A percentile compares a stretch with the other conserved stretches of the same genome.
These are phyloP conservation scores for Herpetomonas tarakana DNA, from an alignment of 208 protist genomes.

Conservation along the genomic window DNA sequence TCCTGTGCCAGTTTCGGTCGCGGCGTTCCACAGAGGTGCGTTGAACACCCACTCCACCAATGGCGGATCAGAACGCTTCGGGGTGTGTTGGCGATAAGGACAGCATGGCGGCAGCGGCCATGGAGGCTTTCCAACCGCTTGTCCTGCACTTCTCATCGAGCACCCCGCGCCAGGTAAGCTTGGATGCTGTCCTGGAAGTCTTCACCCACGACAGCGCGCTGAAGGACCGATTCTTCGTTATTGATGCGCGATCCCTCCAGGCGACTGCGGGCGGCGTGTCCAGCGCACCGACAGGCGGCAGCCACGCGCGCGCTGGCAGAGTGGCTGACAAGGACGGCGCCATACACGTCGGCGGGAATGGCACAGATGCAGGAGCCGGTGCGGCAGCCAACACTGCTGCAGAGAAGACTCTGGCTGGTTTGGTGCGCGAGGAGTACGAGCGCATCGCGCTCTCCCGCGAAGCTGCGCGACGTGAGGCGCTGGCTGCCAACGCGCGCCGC, in stretches of 20 bases:
- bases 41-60: no score
- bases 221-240: conserved; percentile 20
- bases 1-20: no score
- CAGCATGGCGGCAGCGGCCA: no score
- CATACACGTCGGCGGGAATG: conserved; percentile 6
- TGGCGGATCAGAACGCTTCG: no score
- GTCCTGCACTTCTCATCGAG: conserved; percentile 35
- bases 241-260: no score
- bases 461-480: conserved; percentile 22
- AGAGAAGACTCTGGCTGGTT: conserved; percentile 9
- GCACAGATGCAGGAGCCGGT: background rate
- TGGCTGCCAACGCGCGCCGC: conserved; percentile 21
- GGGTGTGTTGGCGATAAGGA: no score
- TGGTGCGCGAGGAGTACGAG: conserved; percentile 35
- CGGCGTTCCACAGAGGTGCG: no score
- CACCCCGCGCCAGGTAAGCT: conserved; percentile 30
- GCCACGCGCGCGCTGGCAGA: background rate
- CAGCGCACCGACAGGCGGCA: no score
- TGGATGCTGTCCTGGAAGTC: conserved; percentile 22
- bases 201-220: conserved; percentile 16
- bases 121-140: conserved; percentile 31
- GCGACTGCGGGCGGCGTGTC: no score
- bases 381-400: conserved; percentile 4
- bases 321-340: background rate
- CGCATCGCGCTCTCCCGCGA: conserved; percentile 50